Percentiles rank a stretch among this genome's conserved stretches.
These are phyloP conservation scores for Petunia hybrid DNA, from an alignment of 305 asterid species.

Conservation along the genomic window DNA sequence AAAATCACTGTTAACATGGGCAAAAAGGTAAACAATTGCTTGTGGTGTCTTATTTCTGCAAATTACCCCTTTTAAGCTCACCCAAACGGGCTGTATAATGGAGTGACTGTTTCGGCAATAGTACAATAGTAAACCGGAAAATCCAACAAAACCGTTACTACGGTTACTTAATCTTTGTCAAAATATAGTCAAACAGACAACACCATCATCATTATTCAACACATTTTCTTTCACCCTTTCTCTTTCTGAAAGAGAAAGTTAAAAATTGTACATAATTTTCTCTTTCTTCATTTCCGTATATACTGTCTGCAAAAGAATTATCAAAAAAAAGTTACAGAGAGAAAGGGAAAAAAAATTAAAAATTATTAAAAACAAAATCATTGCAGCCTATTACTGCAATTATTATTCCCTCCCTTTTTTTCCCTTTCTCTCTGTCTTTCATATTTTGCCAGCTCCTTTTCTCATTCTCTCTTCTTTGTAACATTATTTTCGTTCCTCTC, in stretches of 20 bases:
- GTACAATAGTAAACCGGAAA: too few species aligned
- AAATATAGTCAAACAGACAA: neutral
- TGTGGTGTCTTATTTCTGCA: too few species aligned
- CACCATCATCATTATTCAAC: neutral
- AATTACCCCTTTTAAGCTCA: too few species aligned
- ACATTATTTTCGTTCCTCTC: neutral
- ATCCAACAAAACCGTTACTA: neutral
- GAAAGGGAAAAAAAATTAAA: conserved; percentile 14
- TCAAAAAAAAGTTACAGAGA: conserved; percentile 27
- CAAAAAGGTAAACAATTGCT: too few species aligned
- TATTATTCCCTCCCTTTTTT: conserved; percentile 12
- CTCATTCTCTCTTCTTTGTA: neutral
- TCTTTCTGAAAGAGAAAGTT: neutral
- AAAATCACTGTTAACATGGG: too few species aligned
- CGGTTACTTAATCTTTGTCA: neutral
- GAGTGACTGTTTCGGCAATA: too few species aligned
- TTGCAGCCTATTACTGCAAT: conserved; percentile 18
- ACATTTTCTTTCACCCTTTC: neutral
- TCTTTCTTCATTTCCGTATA: conserved; percentile 22
- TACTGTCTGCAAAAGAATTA: conserved; percentile 26
- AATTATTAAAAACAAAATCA: neutral
- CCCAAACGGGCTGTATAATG: too few species aligned
- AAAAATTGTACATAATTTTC: neutral
- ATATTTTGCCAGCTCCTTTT: conserved; percentile 24
- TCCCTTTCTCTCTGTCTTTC: neutral